Base-by-base conservation (phyloP, 2,329 filamentous ascomycete species). In the Cytospora piceicola region DNA sequence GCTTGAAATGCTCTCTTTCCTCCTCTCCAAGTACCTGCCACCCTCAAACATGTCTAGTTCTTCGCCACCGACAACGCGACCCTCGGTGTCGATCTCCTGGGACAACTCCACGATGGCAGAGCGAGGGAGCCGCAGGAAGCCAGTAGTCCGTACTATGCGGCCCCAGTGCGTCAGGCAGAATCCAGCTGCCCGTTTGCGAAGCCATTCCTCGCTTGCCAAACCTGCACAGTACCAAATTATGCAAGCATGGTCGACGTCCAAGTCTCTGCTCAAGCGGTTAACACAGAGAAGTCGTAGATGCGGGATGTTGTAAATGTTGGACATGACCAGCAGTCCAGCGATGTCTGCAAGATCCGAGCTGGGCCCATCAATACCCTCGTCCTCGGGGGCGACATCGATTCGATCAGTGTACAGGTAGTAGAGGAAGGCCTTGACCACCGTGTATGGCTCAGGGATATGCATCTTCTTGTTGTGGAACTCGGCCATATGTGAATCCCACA, bases 381-480 rank as follows among this genome's bases (percentile, higher is more conserved):
- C 77, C 30, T 83, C 80, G 1, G 77, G 75, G 6, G 78, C 77
- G 52, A 81, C 78, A 70, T 87, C 82, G 70, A 99, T 97, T 71
- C 90, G 94, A 77, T 99, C 95, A 0, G 95, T 97, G 78, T 99
- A 99, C 1, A 99, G 86, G 74, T 97, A 99, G 78, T 95, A 94
- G 32, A 99, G 83, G 74, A 99, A 99, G 0, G 94, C 93, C 71
- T 92, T 93, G 56, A 99, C 95, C 0, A 97, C 93, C 1, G 89
- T 90, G 77, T 97, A 98, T 0, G 94, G 94, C 74, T 99, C 96
- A 0, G 95, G 94, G 54, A 99, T 97, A 78, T 99, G 94, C 90
- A 99, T 95, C 77, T 92, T 93, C 73, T 95, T 95, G 20, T 93
- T 95, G 75, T 99, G 95, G 73, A 96, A 99, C 76, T 99, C 95